Percentiles rank a stretch among this genome's conserved stretches.
phyloP scores from a whole-genome alignment of 805 yeast genomes.

The Starmera amethionina region DNA sequence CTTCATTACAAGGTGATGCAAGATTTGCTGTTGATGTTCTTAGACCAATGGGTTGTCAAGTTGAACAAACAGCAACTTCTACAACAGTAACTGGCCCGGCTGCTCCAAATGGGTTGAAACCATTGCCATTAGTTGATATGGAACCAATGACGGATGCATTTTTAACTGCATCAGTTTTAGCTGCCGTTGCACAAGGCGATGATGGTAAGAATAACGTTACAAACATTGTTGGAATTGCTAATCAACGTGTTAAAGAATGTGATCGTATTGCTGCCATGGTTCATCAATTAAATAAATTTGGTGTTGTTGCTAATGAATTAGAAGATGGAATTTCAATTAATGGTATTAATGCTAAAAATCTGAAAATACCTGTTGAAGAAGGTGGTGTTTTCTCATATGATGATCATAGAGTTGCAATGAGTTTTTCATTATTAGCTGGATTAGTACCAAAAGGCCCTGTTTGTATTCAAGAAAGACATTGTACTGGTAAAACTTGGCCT shows the following conservation, averaged over 20 bases:
- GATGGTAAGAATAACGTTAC: constrained; percentile 40
- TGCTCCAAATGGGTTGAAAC: constrained; percentile 52
- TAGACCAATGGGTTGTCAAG: constrained; percentile 90
- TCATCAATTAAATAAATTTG: constrained; percentile 78
- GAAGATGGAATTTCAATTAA: constrained; percentile 88
- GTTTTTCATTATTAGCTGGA: constrained; percentile 82
- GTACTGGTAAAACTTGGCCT: constrained; percentile 98
- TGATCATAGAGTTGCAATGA: constrained; percentile 98
- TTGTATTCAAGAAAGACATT: constrained; percentile 72
- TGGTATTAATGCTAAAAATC: constrained; percentile 45
- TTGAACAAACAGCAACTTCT: constrained; percentile 70
- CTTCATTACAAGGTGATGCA: constrained; percentile 95
- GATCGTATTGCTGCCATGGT: constrained; percentile 95
- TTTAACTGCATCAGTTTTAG: constrained; percentile 91
- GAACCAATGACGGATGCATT: constrained; percentile 99
- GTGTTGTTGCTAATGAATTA: constrained; percentile 74
- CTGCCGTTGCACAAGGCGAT: constrained; percentile 68
- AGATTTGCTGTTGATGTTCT: constrained; percentile 90
- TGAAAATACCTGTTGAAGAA: constrained; percentile 45
- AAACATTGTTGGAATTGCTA: constrained; percentile 89
- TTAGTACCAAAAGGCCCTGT: constrained; percentile 45
- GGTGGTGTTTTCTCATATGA: constrained; percentile 74
- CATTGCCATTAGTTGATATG: constrained; percentile 80
- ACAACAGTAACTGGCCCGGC: constrained; percentile 94
- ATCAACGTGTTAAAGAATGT: constrained; percentile 96